phyloP scores from a whole-genome alignment of 1,284 basidiomycete genomes.

The Moniliophthora roreri region DNA sequence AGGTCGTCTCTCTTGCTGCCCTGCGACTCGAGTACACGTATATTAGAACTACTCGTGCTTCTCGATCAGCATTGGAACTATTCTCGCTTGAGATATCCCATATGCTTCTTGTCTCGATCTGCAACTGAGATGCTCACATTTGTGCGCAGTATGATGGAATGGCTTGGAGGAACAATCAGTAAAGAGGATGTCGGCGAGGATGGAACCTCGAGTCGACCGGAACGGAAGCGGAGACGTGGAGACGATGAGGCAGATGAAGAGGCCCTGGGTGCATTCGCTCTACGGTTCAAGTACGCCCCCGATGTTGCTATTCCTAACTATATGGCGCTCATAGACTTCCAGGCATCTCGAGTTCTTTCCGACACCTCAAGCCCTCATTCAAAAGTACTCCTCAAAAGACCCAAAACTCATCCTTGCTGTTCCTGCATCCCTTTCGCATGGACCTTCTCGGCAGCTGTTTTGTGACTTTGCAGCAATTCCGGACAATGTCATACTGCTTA shows the following conservation, averaged over 20 bases:
- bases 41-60: slow-evolving; percentile 92
- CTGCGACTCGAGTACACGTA: slow-evolving; percentile 90
- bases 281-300: slow-evolving; percentile 70
- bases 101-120: slow-evolving; percentile 90
- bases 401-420: slow-evolving; percentile 95
- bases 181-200: slow-evolving; percentile 87
- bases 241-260: slow-evolving; percentile 73
- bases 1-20: slow-evolving; percentile 86
- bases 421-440: slow-evolving; percentile 90
- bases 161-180: slow-evolving; percentile 93
- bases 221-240: slow-evolving; percentile 59
- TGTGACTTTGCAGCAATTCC: slow-evolving; percentile 79
- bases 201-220: slow-evolving; percentile 48
- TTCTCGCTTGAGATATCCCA: slow-evolving; percentile 76
- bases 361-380: slow-evolving; percentile 77
- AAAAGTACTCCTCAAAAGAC: slow-evolving; percentile 81
- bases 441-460: slow-evolving; percentile 86
- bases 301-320: background rate
- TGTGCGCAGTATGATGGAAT: slow-evolving; percentile 97
- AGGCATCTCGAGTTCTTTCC: slow-evolving; percentile 91
- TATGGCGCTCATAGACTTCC: slow-evolving; percentile 11
- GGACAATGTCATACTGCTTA: slow-evolving; percentile 85
- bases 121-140: slow-evolving; percentile 94
- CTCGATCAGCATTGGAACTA: slow-evolving; percentile 98
- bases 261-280: slow-evolving; percentile 71